phyloP scores from a whole-genome alignment of 805 yeast genomes.

The Yarrowia porcina region DNA sequence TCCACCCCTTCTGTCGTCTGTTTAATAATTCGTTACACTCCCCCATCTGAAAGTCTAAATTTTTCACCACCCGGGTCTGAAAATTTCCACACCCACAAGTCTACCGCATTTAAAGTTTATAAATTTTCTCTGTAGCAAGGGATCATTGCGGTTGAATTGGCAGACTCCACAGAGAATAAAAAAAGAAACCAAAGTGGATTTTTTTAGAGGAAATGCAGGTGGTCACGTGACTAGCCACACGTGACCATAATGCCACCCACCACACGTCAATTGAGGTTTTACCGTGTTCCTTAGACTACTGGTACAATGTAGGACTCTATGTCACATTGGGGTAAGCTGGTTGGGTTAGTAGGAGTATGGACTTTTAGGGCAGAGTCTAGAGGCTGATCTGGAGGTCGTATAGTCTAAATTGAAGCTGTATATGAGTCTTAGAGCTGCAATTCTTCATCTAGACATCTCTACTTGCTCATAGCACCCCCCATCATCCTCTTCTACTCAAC shows the following conservation, averaged over 20 bases:
- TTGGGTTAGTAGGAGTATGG: too few species aligned
- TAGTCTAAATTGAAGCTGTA: too few species aligned
- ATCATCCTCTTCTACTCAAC: neutral
- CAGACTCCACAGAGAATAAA: too few species aligned
- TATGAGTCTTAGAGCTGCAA: too few species aligned
- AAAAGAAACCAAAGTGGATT: neutral
- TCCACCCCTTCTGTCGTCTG: neutral
- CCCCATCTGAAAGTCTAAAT: neutral
- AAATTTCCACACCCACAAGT: slow-evolving; percentile 1
- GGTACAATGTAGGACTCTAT: too few species aligned
- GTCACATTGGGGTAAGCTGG: too few species aligned
- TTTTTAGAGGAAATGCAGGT: neutral
- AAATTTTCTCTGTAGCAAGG: neutral
- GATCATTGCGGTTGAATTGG: neutral
- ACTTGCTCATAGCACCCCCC: neutral
- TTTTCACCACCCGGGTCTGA: neutral
- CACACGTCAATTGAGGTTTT: too few species aligned
- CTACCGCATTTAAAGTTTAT: neutral
- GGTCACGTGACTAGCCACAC: neutral
- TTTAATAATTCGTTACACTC: neutral
- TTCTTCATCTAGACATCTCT: too few species aligned
- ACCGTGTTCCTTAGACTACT: too few species aligned
- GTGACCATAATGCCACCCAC: too few species aligned
- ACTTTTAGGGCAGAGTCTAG: neutral
- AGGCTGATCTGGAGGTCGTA: too few species aligned